Evolutionary conservation across 176 grass and related monocot genomes (phyloP), one percentile per base, ranked within the genome.

Genomic region (Aechmea fasciata): DNA sequence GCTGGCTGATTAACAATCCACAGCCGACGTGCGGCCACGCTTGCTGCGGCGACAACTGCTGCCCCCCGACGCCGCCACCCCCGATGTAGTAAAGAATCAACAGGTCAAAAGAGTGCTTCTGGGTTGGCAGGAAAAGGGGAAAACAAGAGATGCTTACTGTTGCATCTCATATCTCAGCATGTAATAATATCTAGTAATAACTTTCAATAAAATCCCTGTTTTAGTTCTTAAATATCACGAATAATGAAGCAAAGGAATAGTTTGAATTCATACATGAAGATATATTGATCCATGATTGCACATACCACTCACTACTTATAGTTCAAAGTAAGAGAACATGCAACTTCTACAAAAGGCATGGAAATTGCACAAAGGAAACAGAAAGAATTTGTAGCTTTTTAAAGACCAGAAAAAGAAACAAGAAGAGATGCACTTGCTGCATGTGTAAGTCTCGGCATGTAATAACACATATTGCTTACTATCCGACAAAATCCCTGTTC

Each of bases 1-100:
- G 88, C 67, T 87, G 75, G 77, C 54, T 91, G 20, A 78, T 86
- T 66, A 63, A 82, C 68, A 74, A 86, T 9, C 72, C 81, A 8
- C 69, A 18, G 13, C 69, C 65, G 71, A 87, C 81, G 47, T 91
- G 85, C 22, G 69, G 85, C 62, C 81, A 84, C 14, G 76, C 82
- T 24, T 92, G 79, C 79, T 82, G 85, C 6, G 76, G 89, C 0
- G 41, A 85, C 22, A 83, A 78, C 76, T 88, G 85, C 63, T 83
- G 89, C 65, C 73, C 64, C 0, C 73, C 69, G 52, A 29, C 62
- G 0, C 75, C 71, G 0, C 78, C 81, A 1, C 50, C 63, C 0
- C 50, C 59, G 49, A 47, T 47, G 0, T 13, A 0, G 29, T 88
- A 64, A 80, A 59, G 52, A 2, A 24, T 51, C 11, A 63, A 57